phyloP scores from a whole-genome alignment of 164 flowering plant species.

The Umbilicus rupestris region DNA sequence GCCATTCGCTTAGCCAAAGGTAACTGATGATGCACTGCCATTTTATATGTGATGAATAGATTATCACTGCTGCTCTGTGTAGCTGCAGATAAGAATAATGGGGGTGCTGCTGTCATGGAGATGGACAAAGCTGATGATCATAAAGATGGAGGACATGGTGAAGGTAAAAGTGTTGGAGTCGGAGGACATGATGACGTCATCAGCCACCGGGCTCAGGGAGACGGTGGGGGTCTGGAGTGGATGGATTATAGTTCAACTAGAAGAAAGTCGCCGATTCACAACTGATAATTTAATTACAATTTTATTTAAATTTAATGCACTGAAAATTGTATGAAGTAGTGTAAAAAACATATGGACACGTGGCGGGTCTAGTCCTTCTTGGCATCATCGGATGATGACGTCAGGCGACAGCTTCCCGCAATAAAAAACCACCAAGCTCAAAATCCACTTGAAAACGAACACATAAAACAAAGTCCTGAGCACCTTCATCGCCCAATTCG shows the following conservation, averaged over 20 bases:
- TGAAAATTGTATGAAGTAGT: no score
- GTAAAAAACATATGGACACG: no score
- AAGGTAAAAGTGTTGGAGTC: not conserved
- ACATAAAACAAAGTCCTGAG: constrained; percentile 16
- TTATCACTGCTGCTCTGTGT: not conserved
- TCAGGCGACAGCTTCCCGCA: constrained; percentile 22
- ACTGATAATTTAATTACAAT: no score
- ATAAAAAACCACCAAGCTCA: constrained; percentile 4
- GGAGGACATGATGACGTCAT: not conserved
- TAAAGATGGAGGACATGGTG: not conserved
- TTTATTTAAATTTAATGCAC: no score
- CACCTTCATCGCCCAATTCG: constrained; percentile 18
- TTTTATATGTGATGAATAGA: no score
- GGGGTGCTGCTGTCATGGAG: not conserved
- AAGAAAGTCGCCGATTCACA: not conserved
- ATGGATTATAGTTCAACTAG: not conserved
- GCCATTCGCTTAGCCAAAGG: not conserved
- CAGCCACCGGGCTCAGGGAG: not conserved
- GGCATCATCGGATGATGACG: not conserved
- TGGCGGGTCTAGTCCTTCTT: not conserved
- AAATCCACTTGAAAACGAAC: not conserved
- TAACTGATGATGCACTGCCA: not conserved
- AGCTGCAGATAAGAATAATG: not conserved
- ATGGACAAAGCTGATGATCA: not conserved
- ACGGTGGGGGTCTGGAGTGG: not conserved